Evolutionary conservation across 78 protist genomes (phyloP).

Genomic region (Emiliania huxleyi): DNA sequence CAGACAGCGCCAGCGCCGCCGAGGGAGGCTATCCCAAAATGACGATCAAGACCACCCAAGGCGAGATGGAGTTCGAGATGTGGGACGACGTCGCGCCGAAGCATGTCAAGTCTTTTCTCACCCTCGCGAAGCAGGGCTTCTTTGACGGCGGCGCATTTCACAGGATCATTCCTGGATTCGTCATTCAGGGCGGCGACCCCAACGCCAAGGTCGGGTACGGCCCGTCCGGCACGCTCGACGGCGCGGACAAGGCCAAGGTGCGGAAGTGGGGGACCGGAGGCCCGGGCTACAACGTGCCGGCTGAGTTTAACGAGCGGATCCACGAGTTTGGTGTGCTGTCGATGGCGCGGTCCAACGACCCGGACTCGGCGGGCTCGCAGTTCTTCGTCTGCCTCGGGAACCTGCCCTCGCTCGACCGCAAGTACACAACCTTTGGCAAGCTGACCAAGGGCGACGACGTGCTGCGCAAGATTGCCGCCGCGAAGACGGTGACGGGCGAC

Average conservation of each 20-base stretch:
- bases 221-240: not conserved
- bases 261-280: conserved; percentile 7
- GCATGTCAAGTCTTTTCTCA: not conserved
- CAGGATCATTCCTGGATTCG: conserved; percentile 36
- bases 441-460: conserved; percentile 15
- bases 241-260: not conserved
- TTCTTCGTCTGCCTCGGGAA: conserved; percentile 26
- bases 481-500: conserved; percentile 28
- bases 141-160: conserved; percentile 35
- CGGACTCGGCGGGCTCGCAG: conserved; percentile 31
- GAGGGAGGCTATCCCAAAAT: not conserved
- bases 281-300: conserved; percentile 19
- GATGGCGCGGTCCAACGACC: conserved; percentile 25
- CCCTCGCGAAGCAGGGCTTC: conserved; percentile 19
- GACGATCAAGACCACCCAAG: not conserved
- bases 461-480: not conserved
- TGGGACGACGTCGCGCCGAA: conserved; percentile 38
- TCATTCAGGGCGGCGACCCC: conserved; percentile 46
- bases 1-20: too few species aligned
- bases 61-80: conserved; percentile 27
- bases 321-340: conserved; percentile 41
- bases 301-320: conserved; percentile 33
- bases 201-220: conserved; percentile 27
- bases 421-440: conserved; percentile 35
- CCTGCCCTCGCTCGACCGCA: conserved; percentile 15